These are phyloP conservation scores for Vitis hybrid DNA, from an alignment of 177 flowering plant species.

Conservation along the genomic window DNA sequence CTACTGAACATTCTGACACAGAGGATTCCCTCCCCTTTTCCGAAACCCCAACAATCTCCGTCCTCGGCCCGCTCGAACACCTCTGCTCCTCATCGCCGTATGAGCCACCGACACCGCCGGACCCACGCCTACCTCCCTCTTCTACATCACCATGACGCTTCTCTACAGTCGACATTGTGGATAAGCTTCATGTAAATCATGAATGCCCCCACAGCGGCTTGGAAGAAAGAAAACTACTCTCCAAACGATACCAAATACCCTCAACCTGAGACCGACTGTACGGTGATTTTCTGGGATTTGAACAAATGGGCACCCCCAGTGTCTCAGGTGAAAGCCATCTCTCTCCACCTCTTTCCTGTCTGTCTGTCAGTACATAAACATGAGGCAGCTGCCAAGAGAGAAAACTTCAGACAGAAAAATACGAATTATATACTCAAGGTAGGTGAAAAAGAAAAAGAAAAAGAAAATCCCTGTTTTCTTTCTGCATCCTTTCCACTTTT, in stretches of 20 bases:
- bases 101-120: conserved; percentile 6
- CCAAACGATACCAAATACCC: too few relatives aligned
- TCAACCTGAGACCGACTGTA: neutral
- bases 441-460: too few relatives aligned
- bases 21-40: conserved; percentile 35
- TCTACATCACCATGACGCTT: conserved; percentile 17
- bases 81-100: conserved; percentile 9
- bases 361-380: conserved; percentile 13
- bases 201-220: conserved; percentile 8
- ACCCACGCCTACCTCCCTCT: conserved; percentile 10
- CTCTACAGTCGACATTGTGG: conserved; percentile 25
- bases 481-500: too few relatives aligned
- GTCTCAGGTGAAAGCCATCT: conserved; percentile 3
- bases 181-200: conserved; percentile 37
- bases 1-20: conserved; percentile 35
- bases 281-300: neutral
- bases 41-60: conserved; percentile 28
- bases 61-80: conserved; percentile 13
- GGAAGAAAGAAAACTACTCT: too few relatives aligned
- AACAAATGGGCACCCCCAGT: neutral
- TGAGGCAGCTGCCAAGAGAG: too few relatives aligned
- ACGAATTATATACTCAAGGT: too few relatives aligned
- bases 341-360: conserved; percentile 11
- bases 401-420: too few relatives aligned
- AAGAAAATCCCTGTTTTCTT: too few relatives aligned